Percentiles rank a stretch among this genome's conserved stretches.
Evolutionary conservation across 352 stramenopile genomes (phyloP).

Genomic region (Phytophthora tubulina): DNA sequence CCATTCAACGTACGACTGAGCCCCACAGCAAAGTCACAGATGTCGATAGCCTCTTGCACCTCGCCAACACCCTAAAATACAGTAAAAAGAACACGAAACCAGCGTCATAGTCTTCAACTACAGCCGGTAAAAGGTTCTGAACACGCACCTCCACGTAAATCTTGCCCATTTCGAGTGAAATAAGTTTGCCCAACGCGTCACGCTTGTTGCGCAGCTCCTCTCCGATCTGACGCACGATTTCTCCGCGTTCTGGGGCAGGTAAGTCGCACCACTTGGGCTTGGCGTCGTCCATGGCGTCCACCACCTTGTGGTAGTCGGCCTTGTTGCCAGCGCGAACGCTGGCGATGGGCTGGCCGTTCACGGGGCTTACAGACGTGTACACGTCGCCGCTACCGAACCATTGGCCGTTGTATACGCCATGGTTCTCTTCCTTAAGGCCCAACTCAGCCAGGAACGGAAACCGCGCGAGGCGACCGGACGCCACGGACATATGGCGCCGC

Average conservation of each 20-base stretch:
- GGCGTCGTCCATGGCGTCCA: slow-evolving; percentile 83
- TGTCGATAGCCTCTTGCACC: slow-evolving; percentile 95
- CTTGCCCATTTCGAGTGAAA: slow-evolving; percentile 95
- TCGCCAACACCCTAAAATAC: slow-evolving; percentile 89
- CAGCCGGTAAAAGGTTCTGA: not conserved
- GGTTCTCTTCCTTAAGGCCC: slow-evolving; percentile 85
- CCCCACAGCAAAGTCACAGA: slow-evolving; percentile 95
- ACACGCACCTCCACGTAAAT: slow-evolving; percentile 86
- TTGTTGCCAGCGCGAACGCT: slow-evolving; percentile 84
- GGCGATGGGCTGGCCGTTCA: slow-evolving; percentile 85
- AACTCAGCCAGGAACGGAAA: slow-evolving; percentile 87
- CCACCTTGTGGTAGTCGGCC: slow-evolving; percentile 87
- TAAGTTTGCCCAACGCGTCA: slow-evolving; percentile 90
- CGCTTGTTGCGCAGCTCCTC: slow-evolving; percentile 91
- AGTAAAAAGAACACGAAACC: slow-evolving; percentile 10
- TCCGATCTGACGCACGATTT: slow-evolving; percentile 94
- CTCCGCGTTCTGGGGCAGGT: slow-evolving; percentile 87
- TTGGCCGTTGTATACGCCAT: slow-evolving; percentile 86
- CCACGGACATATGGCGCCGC: slow-evolving; percentile 41
- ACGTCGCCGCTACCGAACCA: slow-evolving; percentile 89
- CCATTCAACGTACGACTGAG: slow-evolving; percentile 90
- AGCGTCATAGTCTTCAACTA: slow-evolving; percentile 12
- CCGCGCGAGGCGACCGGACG: slow-evolving; percentile 37
- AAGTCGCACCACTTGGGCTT: slow-evolving; percentile 89
- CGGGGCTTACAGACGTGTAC: slow-evolving; percentile 87